Conservation (phyloP, 1,284 basidiomycete species). For the Meripilus lineatus region DNA sequence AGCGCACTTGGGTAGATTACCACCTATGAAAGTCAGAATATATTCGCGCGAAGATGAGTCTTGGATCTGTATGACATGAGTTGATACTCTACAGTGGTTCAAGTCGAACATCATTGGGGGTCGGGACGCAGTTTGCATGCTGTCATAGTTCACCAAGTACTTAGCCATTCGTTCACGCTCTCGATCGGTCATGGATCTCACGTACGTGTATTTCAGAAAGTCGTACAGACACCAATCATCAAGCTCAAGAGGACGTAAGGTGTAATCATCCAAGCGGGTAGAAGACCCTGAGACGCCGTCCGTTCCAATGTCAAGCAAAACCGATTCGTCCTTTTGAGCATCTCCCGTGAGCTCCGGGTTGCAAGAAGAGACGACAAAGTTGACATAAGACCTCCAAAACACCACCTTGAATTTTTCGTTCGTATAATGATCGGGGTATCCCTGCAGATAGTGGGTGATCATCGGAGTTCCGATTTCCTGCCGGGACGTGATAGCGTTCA, state of each 20-base stretch:
- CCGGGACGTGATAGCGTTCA: slow-evolving; percentile 24
- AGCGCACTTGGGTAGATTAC: slow-evolving; percentile 3
- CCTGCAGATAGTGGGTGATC: slow-evolving; percentile 24
- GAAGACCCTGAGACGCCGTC: neutral
- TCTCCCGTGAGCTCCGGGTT: neutral
- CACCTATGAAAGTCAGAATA: slow-evolving; percentile 6
- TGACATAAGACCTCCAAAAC: slow-evolving; percentile 8
- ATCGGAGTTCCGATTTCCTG: slow-evolving; percentile 30
- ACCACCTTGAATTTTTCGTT: no score
- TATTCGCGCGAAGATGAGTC: no score
- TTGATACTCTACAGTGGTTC: slow-evolving; percentile 3
- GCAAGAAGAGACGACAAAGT: neutral
- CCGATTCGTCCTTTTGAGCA: neutral
- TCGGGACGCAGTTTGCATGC: no score
- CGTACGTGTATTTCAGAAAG: no score
- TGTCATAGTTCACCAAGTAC: no score
- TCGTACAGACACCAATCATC: slow-evolving; percentile 10
- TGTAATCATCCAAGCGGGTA: slow-evolving; percentile 9
- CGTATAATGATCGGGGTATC: slow-evolving; percentile 31
- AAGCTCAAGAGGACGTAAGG: slow-evolving; percentile 5
- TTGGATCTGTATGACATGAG: neutral
- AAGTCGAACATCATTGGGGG: neutral
- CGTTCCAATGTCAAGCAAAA: neutral
- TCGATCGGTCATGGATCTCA: no score
- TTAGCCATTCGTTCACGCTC: no score